Percentiles rank a stretch among this genome's conserved stretches.
phyloP scores from a whole-genome alignment of 345 rosid species.

The Cardamine occulta region DNA sequence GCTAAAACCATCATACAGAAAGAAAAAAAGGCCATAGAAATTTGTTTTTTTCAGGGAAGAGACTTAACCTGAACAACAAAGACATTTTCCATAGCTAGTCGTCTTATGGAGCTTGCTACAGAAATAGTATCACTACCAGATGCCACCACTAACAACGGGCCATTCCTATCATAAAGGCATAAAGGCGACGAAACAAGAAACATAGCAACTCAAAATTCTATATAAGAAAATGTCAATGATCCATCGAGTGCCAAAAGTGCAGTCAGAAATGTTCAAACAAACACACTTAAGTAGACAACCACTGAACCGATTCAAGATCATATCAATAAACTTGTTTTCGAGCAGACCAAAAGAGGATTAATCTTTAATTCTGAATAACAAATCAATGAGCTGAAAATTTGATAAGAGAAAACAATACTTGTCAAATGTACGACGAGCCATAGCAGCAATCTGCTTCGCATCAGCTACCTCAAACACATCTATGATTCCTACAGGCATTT shows the following conservation, averaged over 20 bases:
- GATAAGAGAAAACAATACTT: conserved; percentile 45
- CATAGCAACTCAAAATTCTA: conserved; percentile 10
- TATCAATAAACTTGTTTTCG: not conserved
- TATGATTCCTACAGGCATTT: conserved; percentile 52
- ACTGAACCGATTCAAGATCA: conserved; percentile 6
- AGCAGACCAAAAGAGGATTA: not conserved
- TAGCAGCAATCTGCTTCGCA: conserved; percentile 67
- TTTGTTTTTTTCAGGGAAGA: not conserved
- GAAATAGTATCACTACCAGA: conserved; percentile 85
- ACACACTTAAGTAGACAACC: not conserved
- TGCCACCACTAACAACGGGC: conserved; percentile 87
- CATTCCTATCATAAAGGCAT: conserved; percentile 54
- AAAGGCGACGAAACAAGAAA: conserved; percentile 3
- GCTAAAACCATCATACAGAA: conserved; percentile 6
- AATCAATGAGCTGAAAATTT: conserved; percentile 5
- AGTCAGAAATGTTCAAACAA: not conserved
- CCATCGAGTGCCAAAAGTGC: too few relatives aligned
- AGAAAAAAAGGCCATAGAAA: not conserved
- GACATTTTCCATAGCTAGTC: conserved; percentile 72
- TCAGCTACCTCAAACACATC: conserved; percentile 66
- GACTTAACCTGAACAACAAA: conserved; percentile 83
- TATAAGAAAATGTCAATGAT: not conserved
- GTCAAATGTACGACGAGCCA: conserved; percentile 68
- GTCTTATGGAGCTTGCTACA: conserved; percentile 78
- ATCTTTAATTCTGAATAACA: not conserved